phyloP scores from a whole-genome alignment of 192 early-diverging fungal genomes.

The Bifiguratus adelaidae region DNA sequence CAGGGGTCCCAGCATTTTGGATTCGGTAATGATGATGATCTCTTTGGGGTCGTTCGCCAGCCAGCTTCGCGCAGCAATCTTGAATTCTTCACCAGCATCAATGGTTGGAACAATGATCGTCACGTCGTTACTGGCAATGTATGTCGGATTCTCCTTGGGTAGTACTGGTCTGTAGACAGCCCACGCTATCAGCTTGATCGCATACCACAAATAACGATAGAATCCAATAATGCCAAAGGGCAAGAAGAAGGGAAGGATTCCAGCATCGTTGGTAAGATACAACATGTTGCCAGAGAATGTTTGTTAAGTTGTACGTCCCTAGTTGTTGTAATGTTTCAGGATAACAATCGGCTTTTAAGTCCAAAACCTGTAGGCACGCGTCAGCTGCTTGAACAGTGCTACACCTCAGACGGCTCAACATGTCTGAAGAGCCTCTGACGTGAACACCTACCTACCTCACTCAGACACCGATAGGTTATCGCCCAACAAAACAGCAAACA shows the following conservation, averaged over 20 bases:
- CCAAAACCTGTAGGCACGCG: too few relatives aligned
- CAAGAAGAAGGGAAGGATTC: conserved; percentile 37
- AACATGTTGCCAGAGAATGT: conserved; percentile 35
- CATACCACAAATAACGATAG: conserved; percentile 49
- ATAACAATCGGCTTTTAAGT: too few relatives aligned
- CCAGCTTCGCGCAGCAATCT: conserved; percentile 41
- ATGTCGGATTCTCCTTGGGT: conserved; percentile 30
- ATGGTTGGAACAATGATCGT: conserved; percentile 52
- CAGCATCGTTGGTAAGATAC: conserved; percentile 39
- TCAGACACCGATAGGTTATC: too few relatives aligned
- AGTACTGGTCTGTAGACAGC: conserved; percentile 35
- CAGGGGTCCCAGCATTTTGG: conserved; percentile 20
- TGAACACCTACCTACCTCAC: too few relatives aligned
- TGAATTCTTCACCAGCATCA: conserved; percentile 51
- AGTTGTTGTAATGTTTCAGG: too few relatives aligned
- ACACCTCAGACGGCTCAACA: too few relatives aligned
- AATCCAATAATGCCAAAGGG: conserved; percentile 47
- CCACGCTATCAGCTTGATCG: conserved; percentile 41
- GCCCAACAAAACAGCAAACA: too few relatives aligned
- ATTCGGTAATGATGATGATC: conserved; percentile 44
- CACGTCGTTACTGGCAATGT: conserved; percentile 31
- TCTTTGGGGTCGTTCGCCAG: conserved; percentile 35
- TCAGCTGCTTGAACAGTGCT: too few relatives aligned
- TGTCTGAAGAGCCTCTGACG: too few relatives aligned
- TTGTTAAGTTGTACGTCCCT: too few relatives aligned